Evolutionary conservation across 306 rosid genomes (phyloP).

Genomic region (Cucurbita moschata): DNA sequence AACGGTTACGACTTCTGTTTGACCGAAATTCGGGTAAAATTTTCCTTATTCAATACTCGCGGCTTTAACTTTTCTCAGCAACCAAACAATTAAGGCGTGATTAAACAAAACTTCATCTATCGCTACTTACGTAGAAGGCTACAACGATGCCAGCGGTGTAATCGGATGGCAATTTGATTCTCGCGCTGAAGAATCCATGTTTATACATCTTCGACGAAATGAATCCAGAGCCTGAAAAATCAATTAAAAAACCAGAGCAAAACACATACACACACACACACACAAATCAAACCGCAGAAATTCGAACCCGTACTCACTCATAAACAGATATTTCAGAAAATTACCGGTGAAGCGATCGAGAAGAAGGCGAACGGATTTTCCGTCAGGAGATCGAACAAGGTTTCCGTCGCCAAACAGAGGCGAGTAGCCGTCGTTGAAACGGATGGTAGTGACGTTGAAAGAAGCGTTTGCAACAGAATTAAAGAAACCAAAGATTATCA

Average conservation of each 20-base stretch:
- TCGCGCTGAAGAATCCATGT: conserved; percentile 90
- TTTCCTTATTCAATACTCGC: neutral
- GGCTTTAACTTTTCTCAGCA: neutral
- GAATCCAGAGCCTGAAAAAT: conserved; percentile 62
- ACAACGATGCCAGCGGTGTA: conserved; percentile 79
- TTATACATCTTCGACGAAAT: conserved; percentile 65
- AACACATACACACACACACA: neutral
- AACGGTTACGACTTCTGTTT: neutral
- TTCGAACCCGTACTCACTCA: neutral
- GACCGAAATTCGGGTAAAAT: neutral
- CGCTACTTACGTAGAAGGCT: conserved; percentile 16
- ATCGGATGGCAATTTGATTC: conserved; percentile 75
- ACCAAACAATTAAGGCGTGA: neutral
- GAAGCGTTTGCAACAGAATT: conserved; percentile 18
- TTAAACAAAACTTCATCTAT: neutral
- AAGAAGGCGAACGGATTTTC: conserved; percentile 62
- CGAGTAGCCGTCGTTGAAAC: conserved; percentile 52
- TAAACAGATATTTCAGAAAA: neutral
- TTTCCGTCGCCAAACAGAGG: conserved; percentile 68
- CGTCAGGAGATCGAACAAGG: conserved; percentile 69
- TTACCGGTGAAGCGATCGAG: conserved; percentile 83
- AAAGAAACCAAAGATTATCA: conserved; percentile 4
- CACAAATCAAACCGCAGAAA: neutral
- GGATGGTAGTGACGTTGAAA: conserved; percentile 51
- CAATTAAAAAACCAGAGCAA: neutral